Base-by-base conservation (phyloP, 495 filamentous ascomycete genomes). In the Astrothelium macrocarpum region DNA sequence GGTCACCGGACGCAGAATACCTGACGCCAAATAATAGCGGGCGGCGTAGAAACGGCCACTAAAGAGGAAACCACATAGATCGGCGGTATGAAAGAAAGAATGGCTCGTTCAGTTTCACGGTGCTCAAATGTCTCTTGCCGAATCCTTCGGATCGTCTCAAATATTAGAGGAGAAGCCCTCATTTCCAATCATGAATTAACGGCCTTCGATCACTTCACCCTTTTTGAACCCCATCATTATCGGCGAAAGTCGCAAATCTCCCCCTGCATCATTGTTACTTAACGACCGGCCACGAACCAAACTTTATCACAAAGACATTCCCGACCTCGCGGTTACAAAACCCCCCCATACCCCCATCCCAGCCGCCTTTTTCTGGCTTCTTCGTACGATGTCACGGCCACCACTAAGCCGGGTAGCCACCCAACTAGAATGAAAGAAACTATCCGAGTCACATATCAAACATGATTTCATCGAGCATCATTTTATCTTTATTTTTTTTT, bases 1-100 rank as follows among this genome's bases (percentile, higher is more conserved):
- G 73, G 73, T 65, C 64, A 25, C 75, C 75, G 5, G 73, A 75
- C 56, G 63, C 69, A 58, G 75, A 77, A 61, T 73, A 75, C 56
- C 65, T 70, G 20, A 66, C 64, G 9, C 34, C 49, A 12, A 70
- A 39, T 61, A 62, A 49, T 20, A 5, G 12, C 23, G 45, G 45
- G 23, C 10, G 45, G n/a, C 45, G 45, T 49, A 49, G 45, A 49
- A 49, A 49, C 23, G 45, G 45, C n/a, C 45, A 49, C 18, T 49
- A 49, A n/a, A 20, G 5, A 20, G n/a, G n/a, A 2, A 5, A n/a
- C 1, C 16, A 16, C 1, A n/a, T n/a, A 49, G n/a, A 20, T n/a
- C 36, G 18, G 45, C 23, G 45, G 0, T 49, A 49, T 5, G 1
- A 5, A 20, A 49, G 5, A n/a, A n/a, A 16, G 16, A 39, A 7